These are phyloP conservation scores for Spathaspora hagerdaliae DNA, from an alignment of 805 yeast genomes.

Conservation along the genomic window DNA sequence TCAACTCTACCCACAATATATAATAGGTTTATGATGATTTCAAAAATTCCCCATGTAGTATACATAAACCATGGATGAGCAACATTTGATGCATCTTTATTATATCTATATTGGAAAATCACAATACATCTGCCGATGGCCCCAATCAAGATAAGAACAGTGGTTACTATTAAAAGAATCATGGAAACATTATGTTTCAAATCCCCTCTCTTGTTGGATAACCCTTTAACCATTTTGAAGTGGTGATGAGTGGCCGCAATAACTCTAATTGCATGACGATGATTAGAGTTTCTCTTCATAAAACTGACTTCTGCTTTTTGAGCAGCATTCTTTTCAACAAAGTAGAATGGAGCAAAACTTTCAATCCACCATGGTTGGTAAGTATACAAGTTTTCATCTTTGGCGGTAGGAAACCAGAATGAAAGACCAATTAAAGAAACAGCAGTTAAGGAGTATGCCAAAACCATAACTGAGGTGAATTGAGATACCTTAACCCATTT, in stretches of 20 bases:
- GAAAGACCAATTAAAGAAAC: constrained; percentile 47
- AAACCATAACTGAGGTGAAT: constrained; percentile 26
- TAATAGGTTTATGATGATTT: constrained; percentile 50
- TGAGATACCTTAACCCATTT: constrained; percentile 23
- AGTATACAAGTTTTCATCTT: constrained; percentile 48
- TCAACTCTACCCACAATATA: constrained; percentile 67
- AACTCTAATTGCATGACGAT: constrained; percentile 51
- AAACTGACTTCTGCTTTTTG: constrained; percentile 45
- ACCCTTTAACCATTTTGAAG: constrained; percentile 35
- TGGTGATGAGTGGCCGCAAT: constrained; percentile 54
- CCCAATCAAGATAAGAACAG: constrained; percentile 48
- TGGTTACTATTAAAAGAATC: constrained; percentile 42
- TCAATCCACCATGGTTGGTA: constrained; percentile 82
- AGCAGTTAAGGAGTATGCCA: constrained; percentile 50
- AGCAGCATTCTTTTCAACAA: constrained; percentile 52
- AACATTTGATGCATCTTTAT: constrained; percentile 15
- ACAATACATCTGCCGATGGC: constrained; percentile 42
- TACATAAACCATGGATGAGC: constrained; percentile 58
- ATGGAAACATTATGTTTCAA: constrained; percentile 54
- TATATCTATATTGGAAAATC: constrained; percentile 17
- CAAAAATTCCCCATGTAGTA: constrained; percentile 65
- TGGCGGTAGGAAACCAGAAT: constrained; percentile 50
- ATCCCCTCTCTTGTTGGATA: constrained; percentile 36
- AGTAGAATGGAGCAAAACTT: constrained; percentile 56
- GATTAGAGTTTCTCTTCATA: constrained; percentile 46